Evolutionary conservation across 306 rosid genomes (phyloP), one percentile per base, ranked within the genome.

Genomic region (Cicer chorassanicum): DNA sequence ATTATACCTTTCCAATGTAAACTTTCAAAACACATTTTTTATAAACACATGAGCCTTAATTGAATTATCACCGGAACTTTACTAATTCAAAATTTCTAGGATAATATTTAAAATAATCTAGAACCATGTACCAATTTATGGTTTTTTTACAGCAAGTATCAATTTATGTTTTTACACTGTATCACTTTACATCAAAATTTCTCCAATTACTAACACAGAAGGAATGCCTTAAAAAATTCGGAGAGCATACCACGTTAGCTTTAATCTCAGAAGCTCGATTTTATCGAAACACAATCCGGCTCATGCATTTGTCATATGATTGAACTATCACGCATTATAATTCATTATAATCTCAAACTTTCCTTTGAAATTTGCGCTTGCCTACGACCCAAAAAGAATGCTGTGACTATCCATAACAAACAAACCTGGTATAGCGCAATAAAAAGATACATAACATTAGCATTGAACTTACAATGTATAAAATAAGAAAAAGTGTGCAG

Each of bases 361-460:
- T 80, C 80, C 72, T 84, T 88, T 49, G 95, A 87, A 24, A 91
- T 92, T 76, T 86, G 89, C 44, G 57, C 78, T 83, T 92, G 98
- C 48, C 88, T 90, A 72, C 88, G 89, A 18, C 99, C 99, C 78
- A 94, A 82, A 80, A 78, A 88, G 78, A 87, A 85, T 39, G 96
- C 99, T 4, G 88, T 80, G 71, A 83, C 77, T 72, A 94, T 83
- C 99, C 97, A 94, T 73, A 87, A 46, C 68, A 86, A 63, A 78
- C 96, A 88, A 69, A 94, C 86, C 97, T 94, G 91, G 54, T 45
- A 66, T 70, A 78, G 41, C 64, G 38, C 59, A 86, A 63, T 50
- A 48, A 9, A 62, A 68, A 76, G 19, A 2, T 65, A 11, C 34
- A 63, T 38, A 46, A 16, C 48, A 46, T 83, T 59, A 73, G 68